These are phyloP conservation scores for Dactylellina drechsleri DNA, from an alignment of 2,329 filamentous ascomycete genomes.

Conservation along the genomic window DNA sequence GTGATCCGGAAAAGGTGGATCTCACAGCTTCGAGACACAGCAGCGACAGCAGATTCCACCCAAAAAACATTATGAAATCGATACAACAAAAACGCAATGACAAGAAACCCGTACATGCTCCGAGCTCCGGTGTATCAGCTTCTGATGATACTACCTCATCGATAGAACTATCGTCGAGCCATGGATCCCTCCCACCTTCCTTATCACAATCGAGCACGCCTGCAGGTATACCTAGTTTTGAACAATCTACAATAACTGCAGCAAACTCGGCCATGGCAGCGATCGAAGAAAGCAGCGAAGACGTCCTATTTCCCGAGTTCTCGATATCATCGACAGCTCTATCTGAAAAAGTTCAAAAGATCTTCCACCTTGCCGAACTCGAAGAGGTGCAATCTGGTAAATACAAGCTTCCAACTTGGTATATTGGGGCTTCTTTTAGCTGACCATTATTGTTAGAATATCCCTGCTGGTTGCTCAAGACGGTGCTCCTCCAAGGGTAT, in stretches of 20 bases:
- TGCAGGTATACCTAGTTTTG: conserved; percentile 41
- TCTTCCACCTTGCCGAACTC: conserved; percentile 81
- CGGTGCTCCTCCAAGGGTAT: conserved; percentile 89
- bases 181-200: conserved; percentile 41
- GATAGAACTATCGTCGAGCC: conserved; percentile 44
- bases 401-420: conserved; percentile 41
- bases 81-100: conserved; percentile 54
- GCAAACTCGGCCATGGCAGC: conserved; percentile 55
- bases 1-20: conserved; percentile 40
- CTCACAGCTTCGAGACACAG: conserved; percentile 39
- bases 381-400: conserved; percentile 84
- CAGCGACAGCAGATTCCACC: conserved; percentile 43
- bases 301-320: conserved; percentile 53
- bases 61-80: conserved; percentile 51
- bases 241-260: conserved; percentile 54
- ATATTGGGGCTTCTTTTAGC: conserved; percentile 41
- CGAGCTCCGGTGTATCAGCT: conserved; percentile 35
- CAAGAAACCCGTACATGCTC: conserved; percentile 28
- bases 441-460: conserved; percentile 71
- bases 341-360: conserved; percentile 78
- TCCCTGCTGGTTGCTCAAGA: conserved; percentile 91
- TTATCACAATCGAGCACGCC: conserved; percentile 53
- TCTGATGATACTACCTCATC: conserved; percentile 44
- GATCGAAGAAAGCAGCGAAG: conserved; percentile 56
- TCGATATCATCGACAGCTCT: conserved; percentile 62